These are phyloP conservation scores for Raffaelea deltoideospora DNA, from an alignment of 2,329 filamentous ascomycete genomes.

Conservation along the genomic window DNA sequence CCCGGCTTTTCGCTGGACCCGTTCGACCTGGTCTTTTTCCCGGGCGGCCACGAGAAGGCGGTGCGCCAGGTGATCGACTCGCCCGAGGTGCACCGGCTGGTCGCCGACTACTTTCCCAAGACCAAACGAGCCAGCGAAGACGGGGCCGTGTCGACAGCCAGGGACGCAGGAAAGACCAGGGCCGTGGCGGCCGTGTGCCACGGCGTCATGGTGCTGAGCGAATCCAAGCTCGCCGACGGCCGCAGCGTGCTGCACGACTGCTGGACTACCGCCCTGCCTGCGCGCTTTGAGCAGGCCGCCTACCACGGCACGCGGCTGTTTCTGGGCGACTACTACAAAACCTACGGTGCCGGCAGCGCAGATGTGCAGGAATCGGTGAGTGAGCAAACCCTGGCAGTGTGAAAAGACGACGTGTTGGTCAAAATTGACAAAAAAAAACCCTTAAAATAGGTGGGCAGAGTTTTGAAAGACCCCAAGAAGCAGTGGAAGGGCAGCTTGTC, in stretches of 20 bases:
- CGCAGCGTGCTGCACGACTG: slow-evolving; percentile 31
- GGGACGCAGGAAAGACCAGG: slow-evolving; percentile 16
- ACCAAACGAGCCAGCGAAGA: slow-evolving; percentile 15
- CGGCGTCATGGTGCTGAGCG: slow-evolving; percentile 33
- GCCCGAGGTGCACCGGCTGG: slow-evolving; percentile 23
- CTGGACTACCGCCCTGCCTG: slow-evolving; percentile 31
- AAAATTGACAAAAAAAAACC: no score
- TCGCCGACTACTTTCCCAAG: slow-evolving; percentile 30
- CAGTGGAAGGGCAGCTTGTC: slow-evolving; percentile 30
- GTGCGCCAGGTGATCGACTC: slow-evolving; percentile 37
- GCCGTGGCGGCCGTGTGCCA: slow-evolving; percentile 34
- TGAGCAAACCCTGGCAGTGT: no score
- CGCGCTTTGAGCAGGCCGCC: slow-evolving; percentile 30
- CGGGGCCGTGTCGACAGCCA: slow-evolving; percentile 15
- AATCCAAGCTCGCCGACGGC: slow-evolving; percentile 23
- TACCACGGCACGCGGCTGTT: slow-evolving; percentile 33
- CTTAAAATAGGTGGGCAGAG: no score
- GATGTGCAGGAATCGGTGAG: slow-evolving; percentile 30
- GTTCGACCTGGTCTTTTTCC: slow-evolving; percentile 33
- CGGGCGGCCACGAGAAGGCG: slow-evolving; percentile 37
- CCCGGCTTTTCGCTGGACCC: slow-evolving; percentile 25
- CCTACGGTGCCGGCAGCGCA: slow-evolving; percentile 33
- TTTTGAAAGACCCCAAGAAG: slow-evolving; percentile 20
- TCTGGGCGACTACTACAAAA: slow-evolving; percentile 41
- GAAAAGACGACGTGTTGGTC: no score